Base-by-base conservation (phyloP, 1,284 basidiomycete species). In the Ustilago loliicola region DNA sequence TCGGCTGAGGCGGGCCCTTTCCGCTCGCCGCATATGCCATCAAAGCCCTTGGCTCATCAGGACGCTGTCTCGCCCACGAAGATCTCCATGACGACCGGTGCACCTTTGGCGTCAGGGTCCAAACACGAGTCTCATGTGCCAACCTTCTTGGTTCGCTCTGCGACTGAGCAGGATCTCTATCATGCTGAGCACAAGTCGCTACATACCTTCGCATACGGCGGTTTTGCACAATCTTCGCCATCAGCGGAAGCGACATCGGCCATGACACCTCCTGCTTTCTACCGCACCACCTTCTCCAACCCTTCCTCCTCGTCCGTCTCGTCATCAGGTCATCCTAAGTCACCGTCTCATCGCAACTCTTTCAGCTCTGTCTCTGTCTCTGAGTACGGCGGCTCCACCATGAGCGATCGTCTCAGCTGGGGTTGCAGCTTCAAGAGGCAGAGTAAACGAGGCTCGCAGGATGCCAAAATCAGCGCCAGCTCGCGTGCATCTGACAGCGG, bases 331-430 rank as follows among this genome's bases (percentile, higher is more conserved):
- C 61, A 71, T 54, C 65, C 66, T 5, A 64, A 52, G 48, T 66
- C 77, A 0, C 63, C 67, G 4, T 72, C 77, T 5, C 70, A 72
- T 51, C 72, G 77, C 57, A 79, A 76, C 56, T 79, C 77, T 11
- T 76, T 79, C 66, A 75, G 72, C 65, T 79, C 77, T 10, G 61
- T 79, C 0, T 69, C 72, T 4, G 63, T 72, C 15, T 79, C 77
- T 7, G 72, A 75, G 15, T 54, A 66, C 15, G 77, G 74, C 29
- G 60, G 74, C 36, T 77, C 74, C 8, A 55, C 55, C 19, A 63
- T 61, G 48, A 64, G 69, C 36, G 77, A 79, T 48, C 77, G 72
- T 11, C n/a, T 68, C 34, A 79, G 77, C 56, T 79, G 77, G 77
- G 69, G 68, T 13, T 66, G 69, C 17, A 61, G 63, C 58, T 52